Evolutionary conservation across 352 stramenopile species (phyloP).

Genomic region (Pythium aphanidermatum): DNA sequence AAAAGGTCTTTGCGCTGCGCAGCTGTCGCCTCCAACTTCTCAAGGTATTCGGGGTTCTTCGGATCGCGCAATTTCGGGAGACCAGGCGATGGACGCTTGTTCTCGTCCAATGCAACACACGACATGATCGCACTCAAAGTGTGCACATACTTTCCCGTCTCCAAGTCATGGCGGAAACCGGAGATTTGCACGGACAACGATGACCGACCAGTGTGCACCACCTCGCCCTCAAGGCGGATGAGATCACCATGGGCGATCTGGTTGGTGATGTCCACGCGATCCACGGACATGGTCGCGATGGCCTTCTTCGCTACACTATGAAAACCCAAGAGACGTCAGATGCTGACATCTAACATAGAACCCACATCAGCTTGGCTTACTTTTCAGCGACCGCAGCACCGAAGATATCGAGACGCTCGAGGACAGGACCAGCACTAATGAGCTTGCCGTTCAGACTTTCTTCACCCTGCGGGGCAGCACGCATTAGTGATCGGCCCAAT

Average conservation of each 20-base stretch:
- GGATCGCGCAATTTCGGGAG: slow-evolving; percentile 41
- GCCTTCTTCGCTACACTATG: slow-evolving; percentile 41
- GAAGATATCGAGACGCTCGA: slow-evolving; percentile 47
- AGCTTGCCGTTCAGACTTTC: slow-evolving; percentile 26
- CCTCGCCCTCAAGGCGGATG: slow-evolving; percentile 55
- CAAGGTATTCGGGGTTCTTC: slow-evolving; percentile 34
- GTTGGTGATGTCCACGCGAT: slow-evolving; percentile 60
- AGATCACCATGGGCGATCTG: slow-evolving; percentile 60
- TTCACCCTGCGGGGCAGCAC: slow-evolving; percentile 23
- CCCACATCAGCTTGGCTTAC: too few species aligned
- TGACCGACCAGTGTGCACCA: slow-evolving; percentile 52
- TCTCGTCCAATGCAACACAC: slow-evolving; percentile 57
- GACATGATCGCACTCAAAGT: slow-evolving; percentile 70
- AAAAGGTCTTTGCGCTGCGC: slow-evolving; percentile 60
- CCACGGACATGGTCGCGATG: slow-evolving; percentile 60
- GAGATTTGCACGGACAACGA: slow-evolving; percentile 58
- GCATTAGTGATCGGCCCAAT: too few species aligned
- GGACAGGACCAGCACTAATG: slow-evolving; percentile 24
- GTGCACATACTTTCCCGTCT: slow-evolving; percentile 59
- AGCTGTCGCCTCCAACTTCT: slow-evolving; percentile 45
- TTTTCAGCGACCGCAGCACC: slow-evolving; percentile 57
- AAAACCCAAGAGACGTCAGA: too few species aligned
- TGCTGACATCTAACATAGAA: too few species aligned
- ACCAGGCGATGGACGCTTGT: slow-evolving; percentile 47
- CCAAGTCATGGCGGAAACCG: slow-evolving; percentile 58